Conservation (phyloP, 257 asterid genomes). For the Penstemon davidsonii region DNA sequence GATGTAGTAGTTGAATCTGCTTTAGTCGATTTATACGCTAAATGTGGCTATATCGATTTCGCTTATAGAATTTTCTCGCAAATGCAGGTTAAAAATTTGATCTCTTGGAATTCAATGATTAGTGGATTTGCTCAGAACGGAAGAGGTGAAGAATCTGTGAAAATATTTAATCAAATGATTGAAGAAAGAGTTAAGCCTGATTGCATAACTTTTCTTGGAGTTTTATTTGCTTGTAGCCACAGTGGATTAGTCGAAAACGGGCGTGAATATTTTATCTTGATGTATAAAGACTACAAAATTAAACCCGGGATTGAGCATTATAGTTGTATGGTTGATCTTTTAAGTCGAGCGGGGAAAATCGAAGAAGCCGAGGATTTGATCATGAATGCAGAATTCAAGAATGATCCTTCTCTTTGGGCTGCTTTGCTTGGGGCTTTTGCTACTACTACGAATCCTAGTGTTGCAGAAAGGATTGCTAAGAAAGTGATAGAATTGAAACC, state of each 20-base stretch:
- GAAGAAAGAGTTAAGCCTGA: conserved; percentile 55
- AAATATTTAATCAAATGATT: conserved; percentile 61
- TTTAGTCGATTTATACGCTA: conserved; percentile 81
- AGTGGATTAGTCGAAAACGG: conserved; percentile 68
- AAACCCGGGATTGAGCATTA: conserved; percentile 66
- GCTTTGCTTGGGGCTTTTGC: conserved; percentile 80
- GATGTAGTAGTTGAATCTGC: conserved; percentile 92
- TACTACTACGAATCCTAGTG: conserved; percentile 48
- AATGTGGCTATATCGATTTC: conserved; percentile 71
- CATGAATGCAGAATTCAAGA: conserved; percentile 38
- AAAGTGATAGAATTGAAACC: conserved; percentile 74
- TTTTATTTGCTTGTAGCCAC: conserved; percentile 92
- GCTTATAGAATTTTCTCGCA: conserved; percentile 61
- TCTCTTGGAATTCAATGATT: conserved; percentile 90
- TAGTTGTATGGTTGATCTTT: conserved; percentile 85
- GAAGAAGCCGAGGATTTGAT: conserved; percentile 81
- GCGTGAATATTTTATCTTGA: conserved; percentile 48
- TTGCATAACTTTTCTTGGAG: conserved; percentile 61
- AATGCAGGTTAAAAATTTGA: conserved; percentile 63
- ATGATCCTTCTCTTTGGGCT: conserved; percentile 69
- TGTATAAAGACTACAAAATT: conserved; percentile 48
- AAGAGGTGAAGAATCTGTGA: conserved; percentile 66
- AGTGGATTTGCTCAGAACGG: conserved; percentile 95
- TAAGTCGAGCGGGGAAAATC: conserved; percentile 72
- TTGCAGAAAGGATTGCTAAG: conserved; percentile 69